These are phyloP conservation scores for Quercus parvula DNA, from an alignment of 306 rosid species.

Conservation along the genomic window DNA sequence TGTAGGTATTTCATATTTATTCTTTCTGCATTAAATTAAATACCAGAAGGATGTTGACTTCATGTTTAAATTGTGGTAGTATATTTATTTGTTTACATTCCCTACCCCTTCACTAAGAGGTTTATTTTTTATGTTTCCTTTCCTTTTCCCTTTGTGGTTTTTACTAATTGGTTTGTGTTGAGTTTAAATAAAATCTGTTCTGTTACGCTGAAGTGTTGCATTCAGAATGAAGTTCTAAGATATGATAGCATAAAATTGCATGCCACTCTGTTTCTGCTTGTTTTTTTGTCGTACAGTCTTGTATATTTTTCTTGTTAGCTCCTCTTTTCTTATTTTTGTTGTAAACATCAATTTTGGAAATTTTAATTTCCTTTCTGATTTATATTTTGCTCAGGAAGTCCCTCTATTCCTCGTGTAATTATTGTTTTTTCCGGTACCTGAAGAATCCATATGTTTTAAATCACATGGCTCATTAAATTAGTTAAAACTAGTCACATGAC, in stretches of 20 bases:
- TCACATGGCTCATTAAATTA: too few relatives aligned
- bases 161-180: too few relatives aligned
- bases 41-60: background rate
- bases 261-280: conserved; percentile 1
- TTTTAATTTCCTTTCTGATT: background rate
- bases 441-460: background rate
- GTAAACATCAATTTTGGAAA: too few relatives aligned
- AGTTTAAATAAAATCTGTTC: too few relatives aligned
- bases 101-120: background rate
- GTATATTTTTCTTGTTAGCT: background rate
- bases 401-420: background rate
- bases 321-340: background rate
- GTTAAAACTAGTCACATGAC: too few relatives aligned
- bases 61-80: background rate
- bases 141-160: too few relatives aligned
- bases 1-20: background rate
- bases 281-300: conserved; percentile 1
- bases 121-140: background rate
- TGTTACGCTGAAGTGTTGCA: too few relatives aligned
- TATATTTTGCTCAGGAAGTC: too few relatives aligned
- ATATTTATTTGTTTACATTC: background rate
- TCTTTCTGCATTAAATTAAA: background rate
- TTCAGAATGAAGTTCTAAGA: background rate
- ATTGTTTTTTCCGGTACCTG: background rate
- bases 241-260: background rate